These are phyloP conservation scores for Trametes cingulata DNA, from an alignment of 768 basidiomycete species.

Conservation along the genomic window DNA sequence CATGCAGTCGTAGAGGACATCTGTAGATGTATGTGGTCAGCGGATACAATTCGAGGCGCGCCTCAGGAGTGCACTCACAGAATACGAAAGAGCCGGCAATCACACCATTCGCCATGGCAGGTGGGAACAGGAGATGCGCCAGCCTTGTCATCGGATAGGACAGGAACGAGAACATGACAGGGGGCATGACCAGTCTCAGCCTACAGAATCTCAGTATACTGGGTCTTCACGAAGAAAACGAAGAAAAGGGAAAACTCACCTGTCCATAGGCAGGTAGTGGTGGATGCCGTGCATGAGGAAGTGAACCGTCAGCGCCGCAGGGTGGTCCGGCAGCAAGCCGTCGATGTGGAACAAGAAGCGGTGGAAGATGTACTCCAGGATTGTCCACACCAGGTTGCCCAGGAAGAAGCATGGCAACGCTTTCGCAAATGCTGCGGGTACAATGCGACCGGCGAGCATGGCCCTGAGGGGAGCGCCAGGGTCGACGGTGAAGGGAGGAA, in stretches of 20 bases:
- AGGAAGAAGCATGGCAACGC: constrained; percentile 69
- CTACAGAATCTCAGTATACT: constrained; percentile 36
- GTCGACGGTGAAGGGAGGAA: constrained; percentile 61
- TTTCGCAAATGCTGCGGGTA: constrained; percentile 57
- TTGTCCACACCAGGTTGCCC: constrained; percentile 92
- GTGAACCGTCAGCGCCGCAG: constrained; percentile 79
- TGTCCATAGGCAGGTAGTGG: constrained; percentile 97
- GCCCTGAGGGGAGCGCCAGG: constrained; percentile 54
- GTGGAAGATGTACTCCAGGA: constrained; percentile 91
- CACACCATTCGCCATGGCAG: constrained; percentile 85
- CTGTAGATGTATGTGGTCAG: constrained; percentile 35
- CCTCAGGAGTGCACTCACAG: constrained; percentile 47
- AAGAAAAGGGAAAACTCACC: constrained; percentile 44
- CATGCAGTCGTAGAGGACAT: constrained; percentile 86
- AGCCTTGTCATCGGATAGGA: constrained; percentile 87
- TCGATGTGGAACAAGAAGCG: constrained; percentile 98
- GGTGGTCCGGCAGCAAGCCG: constrained; percentile 78
- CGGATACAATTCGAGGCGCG: not conserved
- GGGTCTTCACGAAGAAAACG: not conserved
- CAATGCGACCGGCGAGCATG: constrained; percentile 37
- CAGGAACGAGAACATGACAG: constrained; percentile 72
- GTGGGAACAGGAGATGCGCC: constrained; percentile 79
- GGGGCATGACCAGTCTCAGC: constrained; percentile 96
- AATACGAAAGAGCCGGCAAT: constrained; percentile 79
- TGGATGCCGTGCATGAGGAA: constrained; percentile 95